phyloP scores from a whole-genome alignment of 352 stramenopile genomes.

The Pythium aphanidermatum region DNA sequence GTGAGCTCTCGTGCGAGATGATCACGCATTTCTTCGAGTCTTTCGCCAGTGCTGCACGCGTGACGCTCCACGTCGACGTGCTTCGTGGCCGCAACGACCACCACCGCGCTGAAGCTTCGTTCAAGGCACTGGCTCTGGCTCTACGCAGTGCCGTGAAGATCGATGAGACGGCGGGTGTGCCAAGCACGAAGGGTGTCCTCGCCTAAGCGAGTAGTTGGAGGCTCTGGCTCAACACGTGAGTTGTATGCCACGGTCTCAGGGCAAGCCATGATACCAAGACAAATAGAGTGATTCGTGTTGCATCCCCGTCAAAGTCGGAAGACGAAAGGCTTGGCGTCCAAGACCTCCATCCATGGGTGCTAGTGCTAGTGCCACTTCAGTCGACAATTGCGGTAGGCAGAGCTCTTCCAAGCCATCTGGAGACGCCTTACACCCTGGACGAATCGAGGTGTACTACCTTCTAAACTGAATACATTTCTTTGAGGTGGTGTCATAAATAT shows the following conservation, averaged over 20 bases:
- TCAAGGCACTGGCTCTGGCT: conserved; percentile 89
- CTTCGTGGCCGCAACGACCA: conserved; percentile 90
- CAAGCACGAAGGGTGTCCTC: conserved; percentile 90
- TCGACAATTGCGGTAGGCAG: too few species aligned
- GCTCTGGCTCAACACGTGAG: neutral
- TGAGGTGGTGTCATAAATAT: too few species aligned
- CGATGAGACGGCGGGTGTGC: conserved; percentile 81
- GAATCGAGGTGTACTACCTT: too few species aligned
- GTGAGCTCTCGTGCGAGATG: conserved; percentile 92
- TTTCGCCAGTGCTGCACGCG: conserved; percentile 86
- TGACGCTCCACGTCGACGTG: conserved; percentile 92
- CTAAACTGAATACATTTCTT: too few species aligned
- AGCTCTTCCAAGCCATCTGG: too few species aligned
- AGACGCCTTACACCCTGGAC: too few species aligned
- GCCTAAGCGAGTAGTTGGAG: conserved; percentile 26
- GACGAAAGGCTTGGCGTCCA: too few species aligned
- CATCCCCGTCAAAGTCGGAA: too few species aligned
- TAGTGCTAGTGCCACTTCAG: too few species aligned
- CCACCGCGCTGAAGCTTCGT: conserved; percentile 88
- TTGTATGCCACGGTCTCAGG: neutral
- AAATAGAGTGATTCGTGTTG: neutral
- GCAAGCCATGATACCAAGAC: neutral
- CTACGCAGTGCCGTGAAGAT: conserved; percentile 69
- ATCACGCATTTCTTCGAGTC: conserved; percentile 94
- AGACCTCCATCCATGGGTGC: too few species aligned